Percentiles rank a stretch among this genome's conserved stretches.
Conservation (phyloP, 805 yeast genomes). For the Starmerella etchellsii region DNA sequence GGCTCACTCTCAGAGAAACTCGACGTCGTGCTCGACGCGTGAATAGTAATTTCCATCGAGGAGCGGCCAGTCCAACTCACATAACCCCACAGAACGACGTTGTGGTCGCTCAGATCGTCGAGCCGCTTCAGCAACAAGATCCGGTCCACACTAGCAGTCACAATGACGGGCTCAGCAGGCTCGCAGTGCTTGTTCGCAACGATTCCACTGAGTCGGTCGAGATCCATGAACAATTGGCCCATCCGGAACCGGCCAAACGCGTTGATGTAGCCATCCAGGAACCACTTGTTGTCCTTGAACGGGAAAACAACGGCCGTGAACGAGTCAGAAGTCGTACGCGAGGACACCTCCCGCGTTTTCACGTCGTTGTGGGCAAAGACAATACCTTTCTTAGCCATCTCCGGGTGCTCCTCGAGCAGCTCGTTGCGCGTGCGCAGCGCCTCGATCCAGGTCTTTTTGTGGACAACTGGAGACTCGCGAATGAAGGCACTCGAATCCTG, state of each 20-base stretch:
- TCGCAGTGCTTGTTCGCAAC: conserved; percentile 84
- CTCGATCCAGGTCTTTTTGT: conserved; percentile 68
- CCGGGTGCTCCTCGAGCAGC: conserved; percentile 50
- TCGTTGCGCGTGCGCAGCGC: conserved; percentile 64
- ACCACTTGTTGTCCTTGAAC: conserved; percentile 68
- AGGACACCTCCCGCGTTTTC: conserved; percentile 54
- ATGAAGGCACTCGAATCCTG: conserved; percentile 4
- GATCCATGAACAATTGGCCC: conserved; percentile 87
- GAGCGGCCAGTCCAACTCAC: conserved; percentile 92
- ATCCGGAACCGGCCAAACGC: conserved; percentile 85
- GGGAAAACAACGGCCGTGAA: conserved; percentile 42
- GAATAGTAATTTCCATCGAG: conserved; percentile 88
- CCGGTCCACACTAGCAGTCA: conserved; percentile 88
- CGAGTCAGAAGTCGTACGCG: conserved; percentile 66
- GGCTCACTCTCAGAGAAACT: conserved; percentile 23
- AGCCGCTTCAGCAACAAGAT: conserved; percentile 75
- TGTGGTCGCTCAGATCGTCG: conserved; percentile 61
- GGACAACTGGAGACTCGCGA: conserved; percentile 29
- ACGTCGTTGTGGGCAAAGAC: conserved; percentile 52
- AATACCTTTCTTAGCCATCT: conserved; percentile 17
- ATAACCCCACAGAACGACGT: conserved; percentile 75
- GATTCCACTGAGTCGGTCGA: conserved; percentile 88
- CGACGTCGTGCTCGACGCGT: conserved; percentile 56
- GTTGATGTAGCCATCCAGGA: conserved; percentile 77
- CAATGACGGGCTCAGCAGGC: conserved; percentile 94